Evolutionary conservation across 1,284 basidiomycete species (phyloP), one percentile per base, ranked within the genome.

Genomic region (Prillingera fragicola): DNA sequence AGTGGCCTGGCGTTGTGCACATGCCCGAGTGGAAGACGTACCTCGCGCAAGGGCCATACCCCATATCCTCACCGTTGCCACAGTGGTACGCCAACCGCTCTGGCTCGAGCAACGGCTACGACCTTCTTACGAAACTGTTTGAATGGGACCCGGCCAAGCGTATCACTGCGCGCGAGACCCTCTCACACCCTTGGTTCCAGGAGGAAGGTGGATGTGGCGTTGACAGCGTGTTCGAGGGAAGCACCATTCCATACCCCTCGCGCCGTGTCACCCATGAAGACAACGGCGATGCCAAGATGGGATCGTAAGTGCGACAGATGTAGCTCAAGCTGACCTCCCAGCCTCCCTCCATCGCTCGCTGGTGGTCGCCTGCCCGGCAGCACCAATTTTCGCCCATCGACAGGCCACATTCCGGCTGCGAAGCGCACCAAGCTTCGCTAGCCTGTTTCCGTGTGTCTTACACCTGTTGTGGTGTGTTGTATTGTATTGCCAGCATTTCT

Each of bases 21-120:
- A 85, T 94, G 78, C 87, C 87, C 0, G 91, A 96, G 69, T 91
- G 86, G 60, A 77, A 79, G 52, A 85, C 82, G 58, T 82, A 95
- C 78, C 81, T 83, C 54, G 74, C 83, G 18, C 76, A 96, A 31
- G 87, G 91, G 63, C 75, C 74, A 7, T 54, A 52, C 27, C 42
- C 41, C 17, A 45, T 49, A 19, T 34, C 55, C 5, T 38, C 42
- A 29, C 50, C 43, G n/a, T 48, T 58, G 18, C 65, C 63, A 7
- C 50, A 51, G 15, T 97, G 94, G 94, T 94, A 87, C 58, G 55
- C 76, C 74, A 24, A 80, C 48, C 40, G 78, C 76, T 45, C 76
- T 70, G 27, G 74, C 73, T 69, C 67, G 13, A 43, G 61, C 3
- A 50, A 56, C 18, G 88, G 85, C 4, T 83, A 85, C 57, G 87